Conservation (phyloP, 805 yeast genomes). For the Phaffomyces thermotolerans region DNA sequence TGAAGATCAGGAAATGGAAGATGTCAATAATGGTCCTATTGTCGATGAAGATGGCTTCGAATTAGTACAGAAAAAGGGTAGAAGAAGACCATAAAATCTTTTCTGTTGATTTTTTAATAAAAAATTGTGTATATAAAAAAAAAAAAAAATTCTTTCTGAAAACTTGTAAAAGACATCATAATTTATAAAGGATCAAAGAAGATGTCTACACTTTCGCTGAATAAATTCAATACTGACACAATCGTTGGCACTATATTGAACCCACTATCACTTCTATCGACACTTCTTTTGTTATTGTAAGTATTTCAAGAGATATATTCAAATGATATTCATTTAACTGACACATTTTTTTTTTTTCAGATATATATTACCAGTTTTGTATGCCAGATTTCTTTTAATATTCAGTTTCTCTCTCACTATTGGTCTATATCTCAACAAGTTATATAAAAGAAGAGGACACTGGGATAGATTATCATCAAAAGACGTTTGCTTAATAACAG, state of each 20-base stretch:
- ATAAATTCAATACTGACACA: constrained; percentile 2
- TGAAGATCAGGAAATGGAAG: constrained; percentile 34
- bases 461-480: constrained; percentile 12
- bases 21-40: constrained; percentile 46
- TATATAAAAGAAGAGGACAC: constrained; percentile 16
- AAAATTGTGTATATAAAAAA: neutral
- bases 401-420: neutral
- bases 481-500: constrained; percentile 27
- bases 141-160: neutral
- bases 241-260: neutral
- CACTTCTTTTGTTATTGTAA: constrained; percentile 4
- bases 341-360: constrained; percentile 2
- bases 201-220: neutral
- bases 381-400: constrained; percentile 2
- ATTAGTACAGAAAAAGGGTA: constrained; percentile 70
- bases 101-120: neutral
- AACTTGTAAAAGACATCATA: neutral
- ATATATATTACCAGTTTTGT: constrained; percentile 2
- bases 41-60: constrained; percentile 96
- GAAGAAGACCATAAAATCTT: constrained; percentile 28
- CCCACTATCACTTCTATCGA: neutral
- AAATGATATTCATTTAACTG: neutral
- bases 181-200: neutral
- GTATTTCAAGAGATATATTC: neutral
- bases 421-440: neutral